These are phyloP conservation scores for Fusarium globosum DNA, from an alignment of 2,329 filamentous ascomycete species.

Conservation along the genomic window DNA sequence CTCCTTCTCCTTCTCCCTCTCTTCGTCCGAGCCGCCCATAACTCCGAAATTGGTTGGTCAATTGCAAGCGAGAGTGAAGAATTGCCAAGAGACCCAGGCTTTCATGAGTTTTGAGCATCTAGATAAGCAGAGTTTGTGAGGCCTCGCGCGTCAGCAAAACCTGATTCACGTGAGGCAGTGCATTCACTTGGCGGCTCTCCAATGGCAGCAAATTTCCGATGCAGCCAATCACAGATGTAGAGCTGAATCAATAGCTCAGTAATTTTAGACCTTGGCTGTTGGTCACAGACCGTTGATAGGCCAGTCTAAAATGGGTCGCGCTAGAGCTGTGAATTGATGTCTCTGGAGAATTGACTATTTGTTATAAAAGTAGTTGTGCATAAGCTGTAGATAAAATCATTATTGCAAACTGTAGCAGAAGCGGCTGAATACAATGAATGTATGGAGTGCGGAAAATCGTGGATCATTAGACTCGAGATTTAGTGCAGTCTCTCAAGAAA, in stretches of 20 bases:
- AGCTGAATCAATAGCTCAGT: not conserved
- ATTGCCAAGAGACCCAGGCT: too few relatives aligned
- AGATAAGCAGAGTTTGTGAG: not conserved
- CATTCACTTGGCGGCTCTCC: not conserved
- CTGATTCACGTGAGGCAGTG: constrained; percentile 30
- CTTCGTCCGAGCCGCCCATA: constrained; percentile 26
- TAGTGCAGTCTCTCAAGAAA: not conserved
- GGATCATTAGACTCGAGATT: fast-evolving
- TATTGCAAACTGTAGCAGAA: fast-evolving
- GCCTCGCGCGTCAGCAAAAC: constrained; percentile 19
- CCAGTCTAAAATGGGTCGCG: not conserved
- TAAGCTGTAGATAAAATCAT: fast-evolving
- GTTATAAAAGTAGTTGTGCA: not conserved
- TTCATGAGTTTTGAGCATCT: not conserved
- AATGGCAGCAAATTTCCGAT: constrained; percentile 9
- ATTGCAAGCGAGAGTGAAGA: not conserved
- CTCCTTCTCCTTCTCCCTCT: constrained; percentile 31
- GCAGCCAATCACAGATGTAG: constrained; percentile 1
- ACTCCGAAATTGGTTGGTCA: not conserved
- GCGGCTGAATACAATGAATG: fast-evolving
- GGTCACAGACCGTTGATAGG: not conserved
- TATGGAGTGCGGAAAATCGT: fast-evolving
- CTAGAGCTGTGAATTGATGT: not conserved
- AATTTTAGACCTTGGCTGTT: not conserved
- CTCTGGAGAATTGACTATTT: fast-evolving